Base-by-base conservation (phyloP, 2,329 filamentous ascomycete species). In the Orbilia javanica region DNA sequence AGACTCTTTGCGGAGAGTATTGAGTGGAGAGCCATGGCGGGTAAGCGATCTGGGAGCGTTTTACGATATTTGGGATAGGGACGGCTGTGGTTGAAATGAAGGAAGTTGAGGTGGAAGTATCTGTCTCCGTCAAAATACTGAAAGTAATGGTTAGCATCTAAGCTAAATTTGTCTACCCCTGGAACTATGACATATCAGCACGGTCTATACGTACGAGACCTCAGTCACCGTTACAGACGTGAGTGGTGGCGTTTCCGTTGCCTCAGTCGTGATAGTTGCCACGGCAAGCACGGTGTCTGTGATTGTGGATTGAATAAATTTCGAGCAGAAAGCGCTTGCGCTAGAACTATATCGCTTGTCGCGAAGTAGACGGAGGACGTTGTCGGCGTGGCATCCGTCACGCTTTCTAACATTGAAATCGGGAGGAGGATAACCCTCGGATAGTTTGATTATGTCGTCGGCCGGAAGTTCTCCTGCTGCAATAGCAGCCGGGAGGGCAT, bases 241-340 rank as follows among this genome's bases (percentile, higher is more conserved):
- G 4, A 34, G 31, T n/a, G 31, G 34, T 13, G 55, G 34, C 8
- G 55, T 44, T 62, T 62, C 8, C 11, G 20, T 62, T 15, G 31
- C 27, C 27, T 25, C 22, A 8, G 34, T 29, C 55, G 55, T 62
- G 20, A 44, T 5, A 44, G 55, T 44, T 27, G 34, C n/a, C 18
- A 6, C 15, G n/a, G 18, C 52, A 3, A 10, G 13, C 27, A 36
- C n/a, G 6, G 13, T 31, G 15, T 64, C 27, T 22, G 60, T 48
- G 39, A 64, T 48, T 27, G 60, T 64, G 27, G 60, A 29, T 48
- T 64, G 60, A 20, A 64, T 64, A 46, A 64, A 64, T n/a, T 31
- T 29, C 13, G 60, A 64, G 25, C 60, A 64, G 60, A 64, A 64
- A 18, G 27, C 25, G 27, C 60, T 64, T 11, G 60, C 60, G 25